phyloP scores from a whole-genome alignment of 345 rosid genomes.

The Geranium rotundifolium region DNA sequence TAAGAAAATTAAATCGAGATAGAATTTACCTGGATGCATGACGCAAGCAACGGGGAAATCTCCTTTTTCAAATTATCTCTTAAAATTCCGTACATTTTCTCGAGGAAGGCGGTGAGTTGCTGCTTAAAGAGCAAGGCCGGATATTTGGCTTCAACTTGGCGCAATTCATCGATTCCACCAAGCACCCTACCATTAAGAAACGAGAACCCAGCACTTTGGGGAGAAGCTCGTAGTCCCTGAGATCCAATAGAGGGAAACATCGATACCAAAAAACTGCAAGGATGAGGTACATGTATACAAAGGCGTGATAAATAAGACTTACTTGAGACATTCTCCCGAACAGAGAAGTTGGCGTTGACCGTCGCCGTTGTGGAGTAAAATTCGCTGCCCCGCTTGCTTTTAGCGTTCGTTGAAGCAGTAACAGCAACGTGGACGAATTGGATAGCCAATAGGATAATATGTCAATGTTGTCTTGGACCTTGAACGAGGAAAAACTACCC shows the following conservation, averaged over 20 bases:
- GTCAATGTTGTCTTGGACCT: conserved; percentile 75
- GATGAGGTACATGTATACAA: not conserved
- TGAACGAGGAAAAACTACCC: conserved; percentile 12
- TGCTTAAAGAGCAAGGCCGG: conserved; percentile 94
- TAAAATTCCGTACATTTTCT: conserved; percentile 96
- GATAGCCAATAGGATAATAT: conserved; percentile 86
- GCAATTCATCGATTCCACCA: conserved; percentile 56
- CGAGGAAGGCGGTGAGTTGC: conserved; percentile 97
- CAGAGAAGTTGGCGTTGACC: conserved; percentile 52
- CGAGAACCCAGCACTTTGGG: conserved; percentile 76
- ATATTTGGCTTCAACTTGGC: conserved; percentile 92
- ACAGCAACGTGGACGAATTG: conserved; percentile 66
- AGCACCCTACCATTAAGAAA: conserved; percentile 55
- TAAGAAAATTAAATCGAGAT: no score
- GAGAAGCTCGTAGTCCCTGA: conserved; percentile 74
- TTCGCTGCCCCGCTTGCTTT: conserved; percentile 76
- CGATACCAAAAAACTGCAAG: not conserved
- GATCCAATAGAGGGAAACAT: conserved; percentile 1
- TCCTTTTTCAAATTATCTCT: conserved; percentile 91
- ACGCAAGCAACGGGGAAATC: conserved; percentile 78
- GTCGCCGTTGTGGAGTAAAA: conserved; percentile 61
- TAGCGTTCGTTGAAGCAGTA: conserved; percentile 75
- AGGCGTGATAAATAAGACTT: conserved; percentile 7
- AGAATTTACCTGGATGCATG: conserved; percentile 68
- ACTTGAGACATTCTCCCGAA: conserved; percentile 92